Conservation (phyloP, 352 stramenopile species). For the Phytopythium cucurbitacearum region DNA sequence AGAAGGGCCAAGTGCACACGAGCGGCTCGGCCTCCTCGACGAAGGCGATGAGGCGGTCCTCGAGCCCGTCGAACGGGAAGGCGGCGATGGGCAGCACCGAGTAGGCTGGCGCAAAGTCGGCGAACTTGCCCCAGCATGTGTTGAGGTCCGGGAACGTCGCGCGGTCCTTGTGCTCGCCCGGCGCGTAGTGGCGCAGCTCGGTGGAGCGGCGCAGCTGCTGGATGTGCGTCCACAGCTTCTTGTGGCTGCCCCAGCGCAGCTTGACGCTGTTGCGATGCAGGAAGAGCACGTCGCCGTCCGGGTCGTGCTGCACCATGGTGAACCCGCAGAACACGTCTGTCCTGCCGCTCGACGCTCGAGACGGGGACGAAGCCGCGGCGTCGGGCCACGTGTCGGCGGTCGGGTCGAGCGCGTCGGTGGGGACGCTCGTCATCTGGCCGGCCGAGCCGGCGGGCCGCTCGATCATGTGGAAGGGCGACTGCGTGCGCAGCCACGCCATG, state of each 20-base stretch:
- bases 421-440: conserved; percentile 6
- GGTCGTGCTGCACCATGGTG: conserved; percentile 67
- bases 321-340: conserved; percentile 62
- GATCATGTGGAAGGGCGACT: conserved; percentile 72
- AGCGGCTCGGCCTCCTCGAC: conserved; percentile 31
- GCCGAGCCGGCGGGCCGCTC: conserved; percentile 36
- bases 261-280: conserved; percentile 66
- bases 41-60: conserved; percentile 38
- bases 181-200: conserved; percentile 39
- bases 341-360: conserved; percentile 11
- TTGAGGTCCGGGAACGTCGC: conserved; percentile 51
- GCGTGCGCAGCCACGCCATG: conserved; percentile 70
- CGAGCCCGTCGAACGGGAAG: conserved; percentile 54
- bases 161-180: conserved; percentile 48
- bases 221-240: conserved; percentile 37
- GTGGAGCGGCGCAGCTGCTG: conserved; percentile 45
- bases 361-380: too few relatives aligned
- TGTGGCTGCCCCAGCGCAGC: conserved; percentile 23
- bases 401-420: too few relatives aligned
- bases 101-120: conserved; percentile 46
- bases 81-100: conserved; percentile 46
- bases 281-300: conserved; percentile 42
- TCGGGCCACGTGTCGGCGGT: too few relatives aligned
- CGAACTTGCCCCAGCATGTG: conserved; percentile 53
- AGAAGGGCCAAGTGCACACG: conserved; percentile 6